Percentiles rank a stretch among this genome's conserved stretches.
Evolutionary conservation across 129 eudicot species (phyloP).

Genomic region (Lactuca sativa): DNA sequence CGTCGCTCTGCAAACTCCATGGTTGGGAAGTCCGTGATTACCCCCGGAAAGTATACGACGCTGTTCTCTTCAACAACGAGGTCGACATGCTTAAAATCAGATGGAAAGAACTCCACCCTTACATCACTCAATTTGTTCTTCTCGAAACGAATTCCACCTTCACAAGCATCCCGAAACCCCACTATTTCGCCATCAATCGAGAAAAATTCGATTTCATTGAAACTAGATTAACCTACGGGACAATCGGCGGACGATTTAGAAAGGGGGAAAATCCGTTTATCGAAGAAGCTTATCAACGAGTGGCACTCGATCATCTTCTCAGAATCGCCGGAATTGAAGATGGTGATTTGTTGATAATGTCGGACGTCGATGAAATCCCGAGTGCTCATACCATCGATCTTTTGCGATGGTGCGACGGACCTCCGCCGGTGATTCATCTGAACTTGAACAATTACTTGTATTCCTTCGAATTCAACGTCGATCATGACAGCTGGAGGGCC

Average conservation of each 20-base stretch:
- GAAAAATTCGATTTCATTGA: constrained; percentile 54
- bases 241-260: constrained; percentile 58
- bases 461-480: constrained; percentile 54
- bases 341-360: constrained; percentile 72
- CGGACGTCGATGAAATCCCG: constrained; percentile 80
- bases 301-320: constrained; percentile 67
- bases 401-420: constrained; percentile 71
- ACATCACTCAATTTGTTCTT: constrained; percentile 64
- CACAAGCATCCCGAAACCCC: constrained; percentile 68
- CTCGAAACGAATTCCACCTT: constrained; percentile 76
- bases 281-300: constrained; percentile 75
- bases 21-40: constrained; percentile 69
- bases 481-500: constrained; percentile 67
- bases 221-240: constrained; percentile 65
- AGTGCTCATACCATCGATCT: constrained; percentile 71
- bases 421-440: constrained; percentile 59
- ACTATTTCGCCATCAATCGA: constrained; percentile 44
- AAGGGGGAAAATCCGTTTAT: constrained; percentile 73
- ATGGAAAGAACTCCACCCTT: constrained; percentile 74
- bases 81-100: constrained; percentile 72
- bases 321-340: constrained; percentile 68
- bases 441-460: constrained; percentile 58
- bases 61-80: constrained; percentile 70
- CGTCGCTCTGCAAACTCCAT: constrained; percentile 63
- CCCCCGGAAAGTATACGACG: constrained; percentile 73